Evolutionary conservation across 2,329 filamentous ascomycete species (phyloP), one percentile per base, ranked within the genome.

Genomic region (Rhinocladiella mackenziei): DNA sequence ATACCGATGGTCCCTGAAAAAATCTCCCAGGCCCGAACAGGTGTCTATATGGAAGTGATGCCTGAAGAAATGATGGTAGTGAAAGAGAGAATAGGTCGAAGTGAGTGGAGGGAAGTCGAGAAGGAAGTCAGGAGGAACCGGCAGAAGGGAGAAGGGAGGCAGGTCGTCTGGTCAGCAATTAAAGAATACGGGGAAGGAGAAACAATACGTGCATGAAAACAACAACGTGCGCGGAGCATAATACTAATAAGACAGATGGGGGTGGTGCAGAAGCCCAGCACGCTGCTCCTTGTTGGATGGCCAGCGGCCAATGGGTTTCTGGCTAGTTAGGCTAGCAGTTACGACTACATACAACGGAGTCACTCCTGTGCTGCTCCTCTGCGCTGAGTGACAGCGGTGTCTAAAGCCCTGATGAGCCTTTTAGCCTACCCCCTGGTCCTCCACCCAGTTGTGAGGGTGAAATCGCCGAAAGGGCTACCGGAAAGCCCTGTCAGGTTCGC

Each of bases 21-120:
- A 43, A 32, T 5, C 32, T 30, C 42, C 43, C 39, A 50, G 30
- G 33, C 45, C 50, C 36, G 20, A 47, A 44, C 28, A n/a, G n/a
- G n/a, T n/a, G 40, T 52, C 46, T 51, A 43, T 39, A 41, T 35
- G 48, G 40, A 33, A 31, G 36, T 20, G 9, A n/a, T n/a, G n/a
- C n/a, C 32, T 22, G 5, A 25, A 20, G 25, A 29, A 31, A 18
- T n/a, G n/a, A n/a, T n/a, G 39, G 41, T 43, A n/a, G 34, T 40
- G 25, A 51, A 53, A 37, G 54, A 51, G 38, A 38, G 53, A 52
- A 40, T 20, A 48, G 45, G 39, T 50, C 42, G 48, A n/a, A n/a
- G n/a, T n/a, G n/a, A n/a, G n/a, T n/a, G 43, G 5, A 30, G 29
- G 28, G 32, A 37, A 40, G 25, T 15, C 17, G 38, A 34, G 36